Evolutionary conservation across 345 rosid species (phyloP).

Genomic region (Cardamine chenopodiifolia): DNA sequence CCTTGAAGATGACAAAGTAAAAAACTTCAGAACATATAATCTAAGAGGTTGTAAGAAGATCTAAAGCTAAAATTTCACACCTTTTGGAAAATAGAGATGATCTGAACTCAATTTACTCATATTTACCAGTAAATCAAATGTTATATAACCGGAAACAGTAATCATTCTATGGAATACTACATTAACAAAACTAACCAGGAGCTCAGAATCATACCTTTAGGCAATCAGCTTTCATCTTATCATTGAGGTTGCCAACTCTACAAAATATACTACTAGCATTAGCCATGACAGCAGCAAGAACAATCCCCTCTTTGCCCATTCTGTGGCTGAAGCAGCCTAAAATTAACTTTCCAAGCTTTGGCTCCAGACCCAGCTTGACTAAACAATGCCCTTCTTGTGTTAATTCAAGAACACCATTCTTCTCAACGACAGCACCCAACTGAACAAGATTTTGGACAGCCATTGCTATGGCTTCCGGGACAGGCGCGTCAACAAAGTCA

Average conservation of each 20-base stretch:
- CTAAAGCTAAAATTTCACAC: neutral
- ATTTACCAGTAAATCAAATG: neutral
- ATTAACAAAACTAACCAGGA: neutral
- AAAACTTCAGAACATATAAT: constrained; percentile 22
- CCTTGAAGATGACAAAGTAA: constrained; percentile 34
- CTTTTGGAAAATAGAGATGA: neutral
- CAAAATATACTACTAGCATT: constrained; percentile 90
- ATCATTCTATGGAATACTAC: neutral
- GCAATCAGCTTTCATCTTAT: constrained; percentile 77
- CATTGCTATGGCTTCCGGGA: constrained; percentile 63
- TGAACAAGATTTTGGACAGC: constrained; percentile 76
- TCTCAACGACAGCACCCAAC: constrained; percentile 66
- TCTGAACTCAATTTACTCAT: neutral
- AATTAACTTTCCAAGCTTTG: constrained; percentile 84
- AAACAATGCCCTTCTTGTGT: constrained; percentile 63
- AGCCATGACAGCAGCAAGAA: constrained; percentile 89
- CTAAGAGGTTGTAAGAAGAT: constrained; percentile 3
- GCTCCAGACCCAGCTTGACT: constrained; percentile 89
- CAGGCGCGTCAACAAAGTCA: constrained; percentile 90
- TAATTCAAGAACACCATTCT: constrained; percentile 54
- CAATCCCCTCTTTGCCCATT: constrained; percentile 80
- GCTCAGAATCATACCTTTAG: constrained; percentile 51
- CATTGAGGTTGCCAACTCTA: constrained; percentile 71
- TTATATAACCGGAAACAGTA: neutral
- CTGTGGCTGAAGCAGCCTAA: constrained; percentile 54